A percentile compares a stretch with the other conserved stretches of the same genome.
Conservation (phyloP, 2,329 filamentous ascomycete genomes). For the Huntiella decipiens region DNA sequence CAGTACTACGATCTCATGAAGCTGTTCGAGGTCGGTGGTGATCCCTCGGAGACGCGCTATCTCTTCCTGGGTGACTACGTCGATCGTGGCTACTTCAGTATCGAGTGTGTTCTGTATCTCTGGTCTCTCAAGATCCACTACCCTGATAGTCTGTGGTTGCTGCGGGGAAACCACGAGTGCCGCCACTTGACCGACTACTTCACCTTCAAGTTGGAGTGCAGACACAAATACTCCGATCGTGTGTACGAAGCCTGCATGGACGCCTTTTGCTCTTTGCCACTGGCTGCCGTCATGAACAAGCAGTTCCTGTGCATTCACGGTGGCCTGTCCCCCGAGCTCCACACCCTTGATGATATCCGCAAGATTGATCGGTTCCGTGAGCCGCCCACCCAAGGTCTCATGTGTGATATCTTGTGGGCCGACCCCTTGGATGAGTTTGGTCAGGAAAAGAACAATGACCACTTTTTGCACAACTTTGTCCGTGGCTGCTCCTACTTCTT, state of each 20-base stretch:
- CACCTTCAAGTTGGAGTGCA: constrained; percentile 98
- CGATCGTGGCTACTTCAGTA: constrained; percentile 95
- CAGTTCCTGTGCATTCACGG: constrained; percentile 98
- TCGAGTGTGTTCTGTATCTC: constrained; percentile 95
- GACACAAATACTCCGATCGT: constrained; percentile 95
- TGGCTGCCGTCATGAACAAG: constrained; percentile 99
- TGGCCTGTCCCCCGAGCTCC: constrained; percentile 83
- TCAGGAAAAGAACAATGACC: constrained; percentile 95
- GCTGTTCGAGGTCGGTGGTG: constrained; percentile 92
- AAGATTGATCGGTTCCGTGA: constrained; percentile 87
- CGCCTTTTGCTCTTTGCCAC: constrained; percentile 81
- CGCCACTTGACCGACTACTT: constrained; percentile 98
- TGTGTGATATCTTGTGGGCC: constrained; percentile 99
- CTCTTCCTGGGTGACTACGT: constrained; percentile 97
- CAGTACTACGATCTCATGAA: constrained; percentile 99
- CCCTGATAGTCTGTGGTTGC: constrained; percentile 87
- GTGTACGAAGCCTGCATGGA: constrained; percentile 98
- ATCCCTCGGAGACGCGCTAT: constrained; percentile 89
- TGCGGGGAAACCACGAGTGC: constrained; percentile 96
- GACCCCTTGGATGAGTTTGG: constrained; percentile 97
- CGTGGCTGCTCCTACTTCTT: constrained; percentile 99
- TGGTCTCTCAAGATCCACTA: constrained; percentile 99
- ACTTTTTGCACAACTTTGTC: constrained; percentile 95
- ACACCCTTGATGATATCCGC: constrained; percentile 85
- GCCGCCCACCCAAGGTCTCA: constrained; percentile 88